Percentiles rank a stretch among this genome's conserved stretches.
phyloP scores from a whole-genome alignment of 257 asterid genomes.

The Phtheirospermum japonicum region DNA sequence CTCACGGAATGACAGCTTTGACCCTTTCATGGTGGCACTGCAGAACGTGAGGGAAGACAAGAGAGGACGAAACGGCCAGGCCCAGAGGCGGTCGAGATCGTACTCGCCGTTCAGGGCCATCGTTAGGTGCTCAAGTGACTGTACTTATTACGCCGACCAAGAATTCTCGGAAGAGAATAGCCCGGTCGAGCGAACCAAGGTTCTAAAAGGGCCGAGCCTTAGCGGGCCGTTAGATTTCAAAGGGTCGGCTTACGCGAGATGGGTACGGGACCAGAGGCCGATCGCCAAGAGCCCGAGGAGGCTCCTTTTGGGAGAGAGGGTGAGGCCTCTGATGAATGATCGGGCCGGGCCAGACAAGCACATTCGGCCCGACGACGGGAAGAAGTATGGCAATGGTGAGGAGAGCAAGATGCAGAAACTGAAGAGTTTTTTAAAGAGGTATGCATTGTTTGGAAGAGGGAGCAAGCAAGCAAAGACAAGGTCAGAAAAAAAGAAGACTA shows the following conservation, averaged over 20 bases:
- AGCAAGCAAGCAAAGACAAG: conserved; percentile 20
- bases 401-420: conserved; percentile 37
- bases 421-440: conserved; percentile 36
- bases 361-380: conserved; percentile 5
- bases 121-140: conserved; percentile 27
- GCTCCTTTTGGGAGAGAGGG: conserved; percentile 16
- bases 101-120: conserved; percentile 40
- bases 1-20: conserved; percentile 45
- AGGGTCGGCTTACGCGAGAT: conserved; percentile 58
- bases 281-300: conserved; percentile 16
- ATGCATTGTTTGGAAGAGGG: conserved; percentile 42
- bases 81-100: conserved; percentile 47
- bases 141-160: background rate
- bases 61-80: conserved; percentile 33
- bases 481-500: conserved; percentile 26
- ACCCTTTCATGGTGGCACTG: conserved; percentile 54
- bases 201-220: conserved; percentile 19
- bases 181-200: conserved; percentile 5
- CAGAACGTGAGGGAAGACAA: conserved; percentile 54
- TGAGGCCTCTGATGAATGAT: conserved; percentile 23
- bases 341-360: conserved; percentile 8
- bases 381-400: background rate
- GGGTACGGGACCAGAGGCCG: conserved; percentile 40
- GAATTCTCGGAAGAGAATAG: conserved; percentile 7
- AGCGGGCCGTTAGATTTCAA: conserved; percentile 41